Base-by-base conservation (phyloP, 768 basidiomycete species). In the Candolleomyces aberdarensis region DNA sequence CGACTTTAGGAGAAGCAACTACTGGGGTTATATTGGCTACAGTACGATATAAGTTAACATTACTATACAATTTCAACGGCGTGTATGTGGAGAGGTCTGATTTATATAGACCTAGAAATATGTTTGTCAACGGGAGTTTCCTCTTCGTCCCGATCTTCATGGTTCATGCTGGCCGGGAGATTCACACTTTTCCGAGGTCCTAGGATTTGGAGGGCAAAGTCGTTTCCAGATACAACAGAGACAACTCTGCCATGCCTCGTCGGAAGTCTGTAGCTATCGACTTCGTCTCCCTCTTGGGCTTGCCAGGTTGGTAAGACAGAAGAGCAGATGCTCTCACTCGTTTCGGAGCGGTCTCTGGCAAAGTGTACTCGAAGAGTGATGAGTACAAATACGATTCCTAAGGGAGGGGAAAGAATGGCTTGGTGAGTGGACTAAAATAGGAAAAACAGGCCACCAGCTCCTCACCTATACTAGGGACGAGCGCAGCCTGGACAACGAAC, bases 381-480 rank as follows among this genome's bases (percentile, higher is more conserved):
- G 20, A 56, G 54, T 20, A 56, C 54, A n/a, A 56, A 56, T 19
- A 56, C 54, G 20, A 56, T 56, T 10, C 54, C 54, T 56, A 20
- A 26, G 31, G 31, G 17, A 11, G 31, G 17, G 3, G 40, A 11
- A 19, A 41, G 19, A 19, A 36, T 6, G 40, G 4, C 17, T 19
- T 19, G 3, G 13, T 56, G 15, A 19, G 39, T 10, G 36, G 8
- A 6, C 11, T 36, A 11, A 36, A 36, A 36, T 36, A 1, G 11
- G 20, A 36, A 9, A 5, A 15, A 7, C 13, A 57, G n/a, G 26
- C 26, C 26, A 3, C 26, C 26, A 41, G 36, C 11, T 11, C 36
- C 67, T 61, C 51, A 74, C 73, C 73, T 17, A 72, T 71, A 51
- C 68, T 70, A 3, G 73, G 73, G 17, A 72, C 63, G 15, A 72